phyloP scores from a whole-genome alignment of 148 eudicot genomes.

The Amaranthus cruentus region DNA sequence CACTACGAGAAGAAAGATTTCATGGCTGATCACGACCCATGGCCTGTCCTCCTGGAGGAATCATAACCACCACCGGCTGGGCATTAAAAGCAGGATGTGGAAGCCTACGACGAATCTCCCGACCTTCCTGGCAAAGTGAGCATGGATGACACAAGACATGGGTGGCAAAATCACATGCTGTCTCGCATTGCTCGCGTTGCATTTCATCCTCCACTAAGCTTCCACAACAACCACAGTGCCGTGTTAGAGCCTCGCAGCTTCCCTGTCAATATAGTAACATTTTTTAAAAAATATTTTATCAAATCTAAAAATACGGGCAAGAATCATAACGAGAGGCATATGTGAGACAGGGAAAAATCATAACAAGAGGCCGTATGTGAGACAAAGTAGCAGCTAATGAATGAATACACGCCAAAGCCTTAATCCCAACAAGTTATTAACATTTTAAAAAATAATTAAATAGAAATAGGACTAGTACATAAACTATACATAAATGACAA shows the following conservation, averaged over 20 bases:
- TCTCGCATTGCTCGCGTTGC: slow-evolving; percentile 70
- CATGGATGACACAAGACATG: slow-evolving; percentile 81
- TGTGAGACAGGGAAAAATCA: too few species aligned
- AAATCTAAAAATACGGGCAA: too few species aligned
- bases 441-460: too few species aligned
- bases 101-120: slow-evolving; percentile 86
- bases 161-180: slow-evolving; percentile 70
- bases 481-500: background rate
- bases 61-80: slow-evolving; percentile 58
- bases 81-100: slow-evolving; percentile 78
- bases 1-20: background rate
- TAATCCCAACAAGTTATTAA: too few species aligned
- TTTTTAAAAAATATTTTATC: too few species aligned
- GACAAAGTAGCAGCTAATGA: too few species aligned
- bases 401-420: too few species aligned
- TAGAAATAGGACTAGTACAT: background rate
- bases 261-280: slow-evolving; percentile 43
- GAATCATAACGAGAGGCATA: too few species aligned
- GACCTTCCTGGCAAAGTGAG: slow-evolving; percentile 93
- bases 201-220: slow-evolving; percentile 57
- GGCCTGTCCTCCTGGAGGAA: slow-evolving; percentile 64
- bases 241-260: slow-evolving; percentile 53
- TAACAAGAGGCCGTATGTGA: too few species aligned
- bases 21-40: slow-evolving; percentile 53
- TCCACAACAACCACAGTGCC: slow-evolving; percentile 58